These are phyloP conservation scores for Coffea eugenioides DNA, from an alignment of 257 asterid genomes.

Conservation along the genomic window DNA sequence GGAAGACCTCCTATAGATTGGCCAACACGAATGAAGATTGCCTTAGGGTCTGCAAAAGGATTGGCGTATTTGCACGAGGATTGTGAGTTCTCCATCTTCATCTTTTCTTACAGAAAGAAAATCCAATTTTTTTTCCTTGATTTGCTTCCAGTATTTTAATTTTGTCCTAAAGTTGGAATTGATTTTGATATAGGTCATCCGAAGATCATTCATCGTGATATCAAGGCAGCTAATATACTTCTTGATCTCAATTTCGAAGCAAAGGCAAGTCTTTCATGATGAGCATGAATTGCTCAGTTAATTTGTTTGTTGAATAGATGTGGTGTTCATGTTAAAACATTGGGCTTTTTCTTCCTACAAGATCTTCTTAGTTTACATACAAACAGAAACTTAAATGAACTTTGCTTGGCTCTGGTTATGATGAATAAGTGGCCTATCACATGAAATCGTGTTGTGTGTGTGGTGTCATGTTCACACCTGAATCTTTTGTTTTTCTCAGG, in stretches of 20 bases:
- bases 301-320: neutral
- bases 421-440: neutral
- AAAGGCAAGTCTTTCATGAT: constrained; percentile 41
- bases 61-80: constrained; percentile 56
- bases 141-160: neutral
- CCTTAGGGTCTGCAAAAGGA: constrained; percentile 57
- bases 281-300: neutral
- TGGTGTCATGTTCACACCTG: constrained; percentile 17
- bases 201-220: constrained; percentile 86
- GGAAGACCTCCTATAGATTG: constrained; percentile 49
- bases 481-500: constrained; percentile 46
- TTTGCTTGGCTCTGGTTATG: neutral
- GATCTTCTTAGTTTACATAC: neutral
- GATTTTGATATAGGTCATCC: constrained; percentile 72
- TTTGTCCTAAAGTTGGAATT: neutral
- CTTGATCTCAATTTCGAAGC: constrained; percentile 82
- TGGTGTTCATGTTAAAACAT: neutral
- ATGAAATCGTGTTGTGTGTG: neutral
- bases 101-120: neutral
- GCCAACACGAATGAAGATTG: constrained; percentile 42
- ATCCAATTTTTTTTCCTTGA: neutral
- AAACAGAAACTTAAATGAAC: neutral
- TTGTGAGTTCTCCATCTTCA: constrained; percentile 27
- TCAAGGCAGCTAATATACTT: constrained; percentile 89
- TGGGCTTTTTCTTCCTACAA: neutral